A percentile compares a stretch with the other conserved stretches of the same genome.
These are phyloP conservation scores for Larix kaempferi DNA, from an alignment of 75 land plant genomes.

Conservation along the genomic window DNA sequence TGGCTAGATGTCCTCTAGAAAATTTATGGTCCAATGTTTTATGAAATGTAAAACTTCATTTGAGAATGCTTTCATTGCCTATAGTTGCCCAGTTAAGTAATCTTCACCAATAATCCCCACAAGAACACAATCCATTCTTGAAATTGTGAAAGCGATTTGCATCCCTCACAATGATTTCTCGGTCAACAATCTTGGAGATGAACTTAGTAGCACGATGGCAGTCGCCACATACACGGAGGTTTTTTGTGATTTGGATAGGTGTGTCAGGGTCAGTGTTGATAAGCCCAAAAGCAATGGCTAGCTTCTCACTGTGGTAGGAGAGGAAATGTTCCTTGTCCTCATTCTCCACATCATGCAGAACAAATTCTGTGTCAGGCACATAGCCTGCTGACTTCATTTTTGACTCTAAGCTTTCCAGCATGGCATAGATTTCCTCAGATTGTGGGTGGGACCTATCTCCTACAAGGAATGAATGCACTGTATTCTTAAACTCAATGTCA, in stretches of 20 bases:
- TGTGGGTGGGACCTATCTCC: no score
- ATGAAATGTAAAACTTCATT: no score
- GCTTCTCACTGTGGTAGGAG: neutral
- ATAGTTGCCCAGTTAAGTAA: no score
- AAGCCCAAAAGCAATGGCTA: neutral
- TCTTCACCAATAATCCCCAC: neutral
- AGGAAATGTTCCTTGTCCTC: neutral
- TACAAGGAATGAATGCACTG: no score
- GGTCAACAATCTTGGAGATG: neutral
- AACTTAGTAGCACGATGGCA: neutral
- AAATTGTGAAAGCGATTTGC: neutral
- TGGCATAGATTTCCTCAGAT: no score
- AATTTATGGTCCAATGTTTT: no score
- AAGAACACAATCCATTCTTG: neutral
- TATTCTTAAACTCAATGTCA: no score
- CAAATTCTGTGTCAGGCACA: neutral
- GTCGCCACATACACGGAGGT: conserved; percentile 4
- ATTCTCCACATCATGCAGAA: neutral
- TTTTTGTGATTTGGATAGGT: neutral
- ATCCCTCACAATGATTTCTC: neutral
- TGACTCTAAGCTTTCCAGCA: no score
- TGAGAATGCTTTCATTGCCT: no score
- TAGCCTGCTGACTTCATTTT: neutral
- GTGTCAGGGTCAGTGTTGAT: neutral
- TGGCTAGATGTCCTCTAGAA: no score